These are phyloP conservation scores for Priceomyces castillae DNA, from an alignment of 805 yeast species.

Conservation along the genomic window DNA sequence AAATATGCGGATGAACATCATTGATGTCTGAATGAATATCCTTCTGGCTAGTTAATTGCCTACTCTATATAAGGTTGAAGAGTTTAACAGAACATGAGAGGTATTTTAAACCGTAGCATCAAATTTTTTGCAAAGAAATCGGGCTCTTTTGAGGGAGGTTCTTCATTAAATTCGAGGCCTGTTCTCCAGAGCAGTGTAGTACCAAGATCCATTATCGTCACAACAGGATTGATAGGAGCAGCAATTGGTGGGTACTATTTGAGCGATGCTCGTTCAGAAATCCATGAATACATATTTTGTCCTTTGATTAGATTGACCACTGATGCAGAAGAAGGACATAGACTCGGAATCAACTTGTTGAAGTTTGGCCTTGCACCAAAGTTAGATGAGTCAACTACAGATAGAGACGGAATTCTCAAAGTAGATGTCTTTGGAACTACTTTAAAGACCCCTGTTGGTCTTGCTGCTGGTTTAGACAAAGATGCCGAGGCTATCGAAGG, in stretches of 20 bases:
- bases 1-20: neutral
- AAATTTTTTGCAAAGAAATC: neutral
- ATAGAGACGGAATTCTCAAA: constrained; percentile 38
- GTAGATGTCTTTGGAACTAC: constrained; percentile 66
- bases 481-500: constrained; percentile 89
- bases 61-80: neutral
- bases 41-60: neutral
- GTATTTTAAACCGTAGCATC: neutral
- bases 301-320: constrained; percentile 69
- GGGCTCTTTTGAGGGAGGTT: neutral
- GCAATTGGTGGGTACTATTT: constrained; percentile 50
- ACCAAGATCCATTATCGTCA: constrained; percentile 12
- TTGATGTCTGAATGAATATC: neutral
- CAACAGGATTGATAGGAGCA: constrained; percentile 23
- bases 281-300: constrained; percentile 77
- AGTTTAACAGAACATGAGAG: neutral
- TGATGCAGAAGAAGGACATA: constrained; percentile 86
- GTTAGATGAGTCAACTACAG: constrained; percentile 52
- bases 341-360: constrained; percentile 66
- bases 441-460: constrained; percentile 77
- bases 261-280: constrained; percentile 75
- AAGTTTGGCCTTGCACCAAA: constrained; percentile 68
- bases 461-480: constrained; percentile 96
- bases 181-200: constrained; percentile 15
- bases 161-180: neutral